Percentiles rank a stretch among this genome's conserved stretches.
phyloP scores from a whole-genome alignment of 176 grass and related monocot genomes.

The Calamus simplicifolius region DNA sequence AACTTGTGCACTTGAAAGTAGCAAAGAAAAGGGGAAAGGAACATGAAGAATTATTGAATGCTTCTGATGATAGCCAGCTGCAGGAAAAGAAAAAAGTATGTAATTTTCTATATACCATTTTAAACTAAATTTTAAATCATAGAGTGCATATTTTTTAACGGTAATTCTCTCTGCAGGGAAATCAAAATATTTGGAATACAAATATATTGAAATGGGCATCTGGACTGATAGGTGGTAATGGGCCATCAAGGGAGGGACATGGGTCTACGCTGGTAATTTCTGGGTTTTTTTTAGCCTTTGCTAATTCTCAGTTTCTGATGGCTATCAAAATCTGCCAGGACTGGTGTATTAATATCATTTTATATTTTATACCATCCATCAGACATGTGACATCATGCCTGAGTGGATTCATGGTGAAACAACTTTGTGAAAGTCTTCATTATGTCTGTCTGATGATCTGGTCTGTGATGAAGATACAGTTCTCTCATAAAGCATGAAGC shows the following conservation, averaged over 20 bases:
- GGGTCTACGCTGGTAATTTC: conserved; percentile 40
- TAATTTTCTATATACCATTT: conserved; percentile 17
- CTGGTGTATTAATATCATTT: too few relatives aligned
- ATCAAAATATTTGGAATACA: conserved; percentile 78
- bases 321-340: too few relatives aligned
- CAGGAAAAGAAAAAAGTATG: conserved; percentile 51
- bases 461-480: too few relatives aligned
- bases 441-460: too few relatives aligned
- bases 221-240: conserved; percentile 75
- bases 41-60: conserved; percentile 67
- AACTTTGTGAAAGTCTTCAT: too few relatives aligned
- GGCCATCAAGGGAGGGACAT: conserved; percentile 53
- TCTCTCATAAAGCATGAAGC: too few relatives aligned
- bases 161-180: conserved; percentile 37
- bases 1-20: conserved; percentile 86
- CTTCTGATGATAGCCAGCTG: conserved; percentile 43
- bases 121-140: not conserved
- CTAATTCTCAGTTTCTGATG: not conserved
- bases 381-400: too few relatives aligned
- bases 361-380: too few relatives aligned
- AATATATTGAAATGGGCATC: conserved; percentile 98
- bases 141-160: conserved; percentile 6
- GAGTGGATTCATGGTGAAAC: too few relatives aligned
- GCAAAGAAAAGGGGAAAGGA: conserved; percentile 85
- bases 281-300: conserved; percentile 2